Evolutionary conservation across 2,329 filamentous ascomycete genomes (phyloP), one percentile per base, ranked within the genome.

Genomic region (Mycosphaerella sp.): DNA sequence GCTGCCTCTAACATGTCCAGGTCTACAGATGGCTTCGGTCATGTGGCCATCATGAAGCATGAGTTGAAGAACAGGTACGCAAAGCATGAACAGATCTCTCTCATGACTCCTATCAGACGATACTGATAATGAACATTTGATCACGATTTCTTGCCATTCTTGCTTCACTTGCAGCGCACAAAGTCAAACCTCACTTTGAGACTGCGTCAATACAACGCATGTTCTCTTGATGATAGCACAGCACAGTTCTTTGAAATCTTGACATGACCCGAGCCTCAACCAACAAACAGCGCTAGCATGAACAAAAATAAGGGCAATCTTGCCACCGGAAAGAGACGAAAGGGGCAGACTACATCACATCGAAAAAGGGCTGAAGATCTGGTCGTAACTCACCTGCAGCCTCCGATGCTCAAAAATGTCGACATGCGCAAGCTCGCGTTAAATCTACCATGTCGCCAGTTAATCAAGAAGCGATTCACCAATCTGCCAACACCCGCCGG

Each of bases 401-500:
- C 47, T n/a, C 29, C 36, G 10, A 39, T 41, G 11, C 31, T 51
- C 29, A 55, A 45, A 29, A 48, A 51, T 12, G 39, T 44, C 9
- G 48, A 51, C n/a, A 45, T 45, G 47, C 48, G 43, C 31, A 50
- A 55, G 32, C 54, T 53, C 14, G 41, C 42, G n/a, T 21, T 46
- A 26, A 50, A 46, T 10, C 49, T 43, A 2, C 43, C 41, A 6
- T n/a, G 31, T 41, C 32, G 46, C 9, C 51, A 45, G 29, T 39
- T 6, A 12, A 51, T 41, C 12, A 44, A 45, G n/a, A 48, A 45
- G 38, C 49, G 39, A 45, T 56, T 56, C 41, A 44, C 45, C 4
- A 14, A 46, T 7, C 44, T 51, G 10, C 53, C 53, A 45, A 43
- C 43, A 14, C 45, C 53, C 4, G 38, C 43, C 36, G 53, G 53